A percentile compares a stretch with the other conserved stretches of the same genome.
Conservation (phyloP, 2,329 filamentous ascomycete species). For the Xylaria sp. region DNA sequence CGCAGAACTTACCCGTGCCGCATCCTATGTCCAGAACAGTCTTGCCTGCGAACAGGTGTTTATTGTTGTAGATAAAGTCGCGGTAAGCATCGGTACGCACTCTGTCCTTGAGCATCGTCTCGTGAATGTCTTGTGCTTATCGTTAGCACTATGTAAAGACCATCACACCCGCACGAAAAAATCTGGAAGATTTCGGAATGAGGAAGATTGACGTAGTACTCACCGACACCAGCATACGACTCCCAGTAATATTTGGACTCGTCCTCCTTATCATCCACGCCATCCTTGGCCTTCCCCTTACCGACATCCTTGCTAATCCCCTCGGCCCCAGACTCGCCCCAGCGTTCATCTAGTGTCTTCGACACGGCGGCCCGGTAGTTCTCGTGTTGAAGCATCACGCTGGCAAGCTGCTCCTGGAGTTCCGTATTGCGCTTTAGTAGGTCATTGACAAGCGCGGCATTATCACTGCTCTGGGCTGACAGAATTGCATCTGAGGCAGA, state of each 20-base stretch:
- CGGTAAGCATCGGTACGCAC: conserved; percentile 91
- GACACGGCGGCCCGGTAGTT: conserved; percentile 73
- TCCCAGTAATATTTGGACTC: conserved; percentile 65
- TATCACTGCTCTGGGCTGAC: conserved; percentile 41
- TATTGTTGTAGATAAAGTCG: conserved; percentile 94
- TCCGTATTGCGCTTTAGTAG: conserved; percentile 62
- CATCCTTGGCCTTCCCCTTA: conserved; percentile 44
- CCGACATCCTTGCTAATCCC: conserved; percentile 44
- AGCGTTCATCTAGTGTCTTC: conserved; percentile 72
- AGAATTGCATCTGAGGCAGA: conserved; percentile 42
- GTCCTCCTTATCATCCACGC: conserved; percentile 49
- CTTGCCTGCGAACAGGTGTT: conserved; percentile 85
- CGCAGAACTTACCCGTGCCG: conserved; percentile 64
- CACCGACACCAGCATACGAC: conserved; percentile 71
- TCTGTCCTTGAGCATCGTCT: conserved; percentile 93
- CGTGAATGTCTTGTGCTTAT: conserved; percentile 75
- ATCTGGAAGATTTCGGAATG: not conserved
- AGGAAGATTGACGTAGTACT: conserved; percentile 38
- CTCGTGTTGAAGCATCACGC: conserved; percentile 68
- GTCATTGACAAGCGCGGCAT: conserved; percentile 51
- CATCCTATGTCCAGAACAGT: conserved; percentile 92
- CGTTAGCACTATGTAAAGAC: conserved; percentile 14
- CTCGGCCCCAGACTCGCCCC: conserved; percentile 63
- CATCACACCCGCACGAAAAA: not conserved
- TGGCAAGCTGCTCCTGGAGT: conserved; percentile 70